phyloP scores from a whole-genome alignment of 176 grass and related monocot species.

The Alloteropsis semialata region DNA sequence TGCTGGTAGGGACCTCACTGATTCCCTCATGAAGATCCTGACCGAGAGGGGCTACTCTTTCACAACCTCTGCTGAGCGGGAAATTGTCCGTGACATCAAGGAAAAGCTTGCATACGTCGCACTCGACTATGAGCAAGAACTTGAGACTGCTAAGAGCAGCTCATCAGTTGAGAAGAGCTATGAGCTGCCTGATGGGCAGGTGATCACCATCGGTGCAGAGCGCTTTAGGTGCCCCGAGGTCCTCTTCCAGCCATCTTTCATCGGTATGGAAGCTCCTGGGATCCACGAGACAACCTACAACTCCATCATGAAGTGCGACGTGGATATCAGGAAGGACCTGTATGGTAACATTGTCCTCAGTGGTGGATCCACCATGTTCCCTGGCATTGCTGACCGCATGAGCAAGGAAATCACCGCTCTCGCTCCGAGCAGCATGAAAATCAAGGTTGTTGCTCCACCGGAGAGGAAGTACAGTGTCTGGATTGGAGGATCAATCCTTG shows the following conservation, averaged over 20 bases:
- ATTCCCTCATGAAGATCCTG: conserved; percentile 88
- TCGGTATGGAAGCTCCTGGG: conserved; percentile 80
- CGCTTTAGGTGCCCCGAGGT: conserved; percentile 90
- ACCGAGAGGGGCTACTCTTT: conserved; percentile 89
- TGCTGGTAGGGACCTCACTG: conserved; percentile 83
- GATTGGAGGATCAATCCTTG: conserved; percentile 87
- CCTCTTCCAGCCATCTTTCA: conserved; percentile 89
- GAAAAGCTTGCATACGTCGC: conserved; percentile 85
- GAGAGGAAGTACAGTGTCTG: conserved; percentile 96
- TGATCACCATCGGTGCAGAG: conserved; percentile 85
- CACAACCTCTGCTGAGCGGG: conserved; percentile 84
- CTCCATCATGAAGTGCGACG: conserved; percentile 90
- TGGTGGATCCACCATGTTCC: conserved; percentile 88
- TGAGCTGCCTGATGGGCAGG: conserved; percentile 79
- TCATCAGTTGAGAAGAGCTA: conserved; percentile 79
- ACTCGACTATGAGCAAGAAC: conserved; percentile 80
- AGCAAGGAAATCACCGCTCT: conserved; percentile 87
- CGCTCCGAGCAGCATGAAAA: conserved; percentile 84
- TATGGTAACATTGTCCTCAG: conserved; percentile 90
- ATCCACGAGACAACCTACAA: conserved; percentile 83
- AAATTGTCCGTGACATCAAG: conserved; percentile 97
- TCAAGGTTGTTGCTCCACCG: conserved; percentile 78
- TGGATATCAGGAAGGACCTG: conserved; percentile 84
- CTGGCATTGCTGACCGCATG: conserved; percentile 80
- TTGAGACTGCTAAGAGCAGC: conserved; percentile 72